Conservation (phyloP, 2,329 filamentous ascomycete species). For the Verticillium longisporum region DNA sequence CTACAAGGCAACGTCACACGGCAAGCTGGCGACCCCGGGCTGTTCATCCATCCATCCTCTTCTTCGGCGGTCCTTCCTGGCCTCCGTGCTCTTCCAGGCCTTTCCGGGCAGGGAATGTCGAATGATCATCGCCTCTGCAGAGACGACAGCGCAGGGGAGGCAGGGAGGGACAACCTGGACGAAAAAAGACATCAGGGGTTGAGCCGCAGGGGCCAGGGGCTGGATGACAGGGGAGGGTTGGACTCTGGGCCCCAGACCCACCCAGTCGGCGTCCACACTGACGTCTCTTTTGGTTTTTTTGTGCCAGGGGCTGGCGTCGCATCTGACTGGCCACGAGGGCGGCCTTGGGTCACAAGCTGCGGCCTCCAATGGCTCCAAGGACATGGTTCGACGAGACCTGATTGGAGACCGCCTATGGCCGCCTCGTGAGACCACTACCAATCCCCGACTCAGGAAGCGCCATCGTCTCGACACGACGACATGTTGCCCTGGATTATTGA, state of each 20-base stretch:
- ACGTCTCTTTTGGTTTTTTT: background rate
- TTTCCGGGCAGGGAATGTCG: background rate
- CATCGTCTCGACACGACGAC: background rate
- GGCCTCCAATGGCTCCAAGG: conserved; percentile 5
- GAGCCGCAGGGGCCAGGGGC: background rate
- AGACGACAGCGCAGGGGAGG: background rate
- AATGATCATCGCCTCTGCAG: background rate
- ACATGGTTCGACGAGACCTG: conserved; percentile 8
- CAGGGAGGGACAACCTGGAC: background rate
- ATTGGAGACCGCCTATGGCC: conserved; percentile 12
- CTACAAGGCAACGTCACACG: background rate
- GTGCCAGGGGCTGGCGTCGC: background rate
- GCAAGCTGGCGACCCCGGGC: background rate
- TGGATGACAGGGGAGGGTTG: background rate
- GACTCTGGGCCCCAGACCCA: background rate
- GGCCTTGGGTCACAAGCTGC: conserved; percentile 3
- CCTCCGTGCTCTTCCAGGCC: background rate
- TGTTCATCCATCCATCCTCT: background rate
- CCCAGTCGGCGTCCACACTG: conserved; percentile 1
- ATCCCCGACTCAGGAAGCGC: conserved; percentile 1
- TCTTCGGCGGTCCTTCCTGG: background rate
- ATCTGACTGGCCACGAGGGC: background rate
- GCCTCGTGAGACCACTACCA: conserved; percentile 3
- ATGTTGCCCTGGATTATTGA: background rate
- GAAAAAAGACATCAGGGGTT: background rate